Evolutionary conservation across 768 basidiomycete genomes (phyloP).

Genomic region (Sarcodon aspratus): DNA sequence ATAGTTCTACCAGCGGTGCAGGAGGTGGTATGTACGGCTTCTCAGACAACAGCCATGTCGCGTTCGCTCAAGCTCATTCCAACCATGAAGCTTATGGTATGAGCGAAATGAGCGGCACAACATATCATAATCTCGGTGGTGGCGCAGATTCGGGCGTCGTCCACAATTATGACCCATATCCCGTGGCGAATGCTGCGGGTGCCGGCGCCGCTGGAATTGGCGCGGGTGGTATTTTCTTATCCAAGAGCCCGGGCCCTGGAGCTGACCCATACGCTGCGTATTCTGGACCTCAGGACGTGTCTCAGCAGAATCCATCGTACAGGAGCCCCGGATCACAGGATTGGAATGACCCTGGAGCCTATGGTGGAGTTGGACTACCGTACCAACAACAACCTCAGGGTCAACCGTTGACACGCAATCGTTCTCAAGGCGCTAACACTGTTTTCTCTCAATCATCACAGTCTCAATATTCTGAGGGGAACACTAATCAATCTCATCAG

Average conservation of each 20-base stretch:
- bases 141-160: slow-evolving; percentile 11
- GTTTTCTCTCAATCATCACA: neutral
- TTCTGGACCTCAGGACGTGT: slow-evolving; percentile 16
- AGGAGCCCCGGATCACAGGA: slow-evolving; percentile 10
- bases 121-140: neutral
- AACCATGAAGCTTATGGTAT: slow-evolving; percentile 18
- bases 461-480: neutral
- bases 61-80: slow-evolving; percentile 30
- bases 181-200: slow-evolving; percentile 16
- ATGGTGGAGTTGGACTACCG: neutral
- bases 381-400: neutral
- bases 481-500: neutral
- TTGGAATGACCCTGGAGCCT: slow-evolving; percentile 4
- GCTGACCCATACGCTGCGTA: slow-evolving; percentile 28
- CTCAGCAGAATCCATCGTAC: slow-evolving; percentile 12
- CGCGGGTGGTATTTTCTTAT: slow-evolving; percentile 19
- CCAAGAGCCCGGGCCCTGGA: slow-evolving; percentile 18
- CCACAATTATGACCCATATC: slow-evolving; percentile 16
- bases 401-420: neutral
- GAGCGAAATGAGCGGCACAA: neutral
- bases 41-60: slow-evolving; percentile 46
- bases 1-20: slow-evolving; percentile 18
- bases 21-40: slow-evolving; percentile 20
- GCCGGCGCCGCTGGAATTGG: slow-evolving; percentile 28
- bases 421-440: neutral